Conservation (phyloP, 2,329 filamentous ascomycete genomes). For the Cytospora piceicola region DNA sequence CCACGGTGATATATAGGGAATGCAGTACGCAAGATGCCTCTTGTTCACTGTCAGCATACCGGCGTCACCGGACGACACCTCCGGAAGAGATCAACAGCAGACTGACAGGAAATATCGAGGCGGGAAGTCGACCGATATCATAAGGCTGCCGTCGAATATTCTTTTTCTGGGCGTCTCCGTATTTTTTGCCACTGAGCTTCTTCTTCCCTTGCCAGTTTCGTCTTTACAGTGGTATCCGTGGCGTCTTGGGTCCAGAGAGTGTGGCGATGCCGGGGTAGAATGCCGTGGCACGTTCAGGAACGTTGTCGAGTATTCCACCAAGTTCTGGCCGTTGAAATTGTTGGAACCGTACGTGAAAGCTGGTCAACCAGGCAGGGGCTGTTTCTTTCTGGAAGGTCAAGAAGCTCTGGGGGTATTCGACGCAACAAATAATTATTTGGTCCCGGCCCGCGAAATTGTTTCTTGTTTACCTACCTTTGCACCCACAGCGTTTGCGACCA, state of each 20-base stretch:
- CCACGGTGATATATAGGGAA: constrained; percentile 7
- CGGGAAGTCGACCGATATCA: constrained; percentile 14
- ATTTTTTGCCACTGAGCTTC: constrained; percentile 23
- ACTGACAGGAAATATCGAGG: constrained; percentile 25
- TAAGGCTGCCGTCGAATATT: constrained; percentile 4
- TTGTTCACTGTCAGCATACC: constrained; percentile 22
- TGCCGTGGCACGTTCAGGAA: not conserved
- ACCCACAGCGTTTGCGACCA: constrained; percentile 27
- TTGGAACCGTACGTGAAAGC: not conserved
- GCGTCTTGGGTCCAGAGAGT: constrained; percentile 6
- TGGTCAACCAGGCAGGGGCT: not conserved
- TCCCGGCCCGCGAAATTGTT: constrained; percentile 18
- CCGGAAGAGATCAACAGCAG: constrained; percentile 3
- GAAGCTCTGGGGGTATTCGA: not conserved
- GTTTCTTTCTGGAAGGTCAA: not conserved
- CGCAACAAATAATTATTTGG: constrained; percentile 2
- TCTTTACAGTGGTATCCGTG: constrained; percentile 5
- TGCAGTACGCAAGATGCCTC: constrained; percentile 5
- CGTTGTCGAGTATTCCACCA: not conserved
- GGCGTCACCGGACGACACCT: constrained; percentile 13
- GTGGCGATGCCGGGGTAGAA: constrained; percentile 14
- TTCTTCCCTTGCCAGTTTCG: constrained; percentile 10
- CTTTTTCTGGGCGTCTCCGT: not conserved
- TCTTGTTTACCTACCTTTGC: constrained; percentile 36
- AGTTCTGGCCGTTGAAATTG: not conserved